phyloP scores from a whole-genome alignment of 305 asterid species.

The Solanum chacoense region DNA sequence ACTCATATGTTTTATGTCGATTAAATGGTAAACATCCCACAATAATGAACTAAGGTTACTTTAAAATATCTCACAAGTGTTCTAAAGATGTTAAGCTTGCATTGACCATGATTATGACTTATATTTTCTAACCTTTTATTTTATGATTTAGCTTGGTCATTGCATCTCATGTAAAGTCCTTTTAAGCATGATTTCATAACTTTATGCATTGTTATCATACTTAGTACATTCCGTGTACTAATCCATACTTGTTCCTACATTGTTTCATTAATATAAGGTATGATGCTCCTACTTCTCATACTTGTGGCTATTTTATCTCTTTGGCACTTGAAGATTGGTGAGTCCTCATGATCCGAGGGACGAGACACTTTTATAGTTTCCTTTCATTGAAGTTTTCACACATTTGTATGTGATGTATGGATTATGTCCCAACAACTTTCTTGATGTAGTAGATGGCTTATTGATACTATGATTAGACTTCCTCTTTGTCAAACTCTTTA shows the following conservation, averaged over 20 bases:
- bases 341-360: background rate
- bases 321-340: background rate
- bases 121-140: background rate
- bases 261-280: background rate
- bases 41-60: background rate
- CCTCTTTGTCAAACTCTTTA: background rate
- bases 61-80: background rate
- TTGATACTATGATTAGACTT: background rate
- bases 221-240: background rate
- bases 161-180: background rate
- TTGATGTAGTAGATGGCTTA: background rate
- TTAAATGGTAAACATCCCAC: background rate
- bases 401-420: background rate
- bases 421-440: background rate
- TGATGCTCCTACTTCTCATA: background rate
- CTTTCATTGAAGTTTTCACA: background rate
- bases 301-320: background rate
- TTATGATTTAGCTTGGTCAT: background rate
- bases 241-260: background rate
- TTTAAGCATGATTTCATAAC: background rate
- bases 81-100: background rate
- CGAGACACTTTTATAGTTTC: background rate
- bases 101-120: background rate
- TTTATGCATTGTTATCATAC: background rate
- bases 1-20: background rate